Evolutionary conservation across 192 early-diverging fungal genomes (phyloP), one percentile per base, ranked within the genome.

Genomic region (Umbelopsis ramanniana): DNA sequence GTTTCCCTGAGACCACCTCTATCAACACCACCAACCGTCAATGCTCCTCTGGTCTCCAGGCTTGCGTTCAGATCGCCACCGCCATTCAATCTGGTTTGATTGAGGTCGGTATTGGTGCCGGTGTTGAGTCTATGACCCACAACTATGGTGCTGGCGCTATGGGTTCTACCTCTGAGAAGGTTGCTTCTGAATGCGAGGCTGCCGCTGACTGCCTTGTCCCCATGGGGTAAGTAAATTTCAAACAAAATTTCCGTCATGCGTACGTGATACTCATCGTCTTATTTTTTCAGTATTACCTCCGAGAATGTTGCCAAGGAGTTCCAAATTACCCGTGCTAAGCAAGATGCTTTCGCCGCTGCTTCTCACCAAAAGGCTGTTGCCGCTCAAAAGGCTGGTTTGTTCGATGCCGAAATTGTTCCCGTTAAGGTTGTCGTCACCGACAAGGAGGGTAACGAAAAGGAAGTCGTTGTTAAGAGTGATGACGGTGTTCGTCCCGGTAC

Each of bases 281-380:
- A 9, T 26, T 37, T 71, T 66, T 53, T n/a, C 71, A 87, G 90
- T 71, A 90, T 93, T 72, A 99, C 97, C 26, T 98, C 96, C 21
- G 97, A 99, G 85, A 98, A 97, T 84, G 97, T 99, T 52, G 93
- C 96, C 60, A 80, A 84, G 52, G 89, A 98, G 23, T 99, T 92
- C 83, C 87, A 90, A 47, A 78, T 99, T 54, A 83, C 90, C 47
- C 94, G 97, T 74, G 79, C 81, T n/a, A 90, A 93, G 78, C 96
- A 98, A 84, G 97, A 99, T 83, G 85, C 85, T 24, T 95, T 99
- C 77, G 90, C 97, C 21, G 89, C 92, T 37, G 79, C 85, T 52
- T 96, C 94, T 68, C 96, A 97, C 84, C 88, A 88, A 77, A 87
- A 92, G 66, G 97, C 95, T 46, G 86, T 90, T 71, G 87, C 87